Evolutionary conservation across 805 yeast genomes (phyloP).

Genomic region (Cyberlindnera euphorbiiphila): DNA sequence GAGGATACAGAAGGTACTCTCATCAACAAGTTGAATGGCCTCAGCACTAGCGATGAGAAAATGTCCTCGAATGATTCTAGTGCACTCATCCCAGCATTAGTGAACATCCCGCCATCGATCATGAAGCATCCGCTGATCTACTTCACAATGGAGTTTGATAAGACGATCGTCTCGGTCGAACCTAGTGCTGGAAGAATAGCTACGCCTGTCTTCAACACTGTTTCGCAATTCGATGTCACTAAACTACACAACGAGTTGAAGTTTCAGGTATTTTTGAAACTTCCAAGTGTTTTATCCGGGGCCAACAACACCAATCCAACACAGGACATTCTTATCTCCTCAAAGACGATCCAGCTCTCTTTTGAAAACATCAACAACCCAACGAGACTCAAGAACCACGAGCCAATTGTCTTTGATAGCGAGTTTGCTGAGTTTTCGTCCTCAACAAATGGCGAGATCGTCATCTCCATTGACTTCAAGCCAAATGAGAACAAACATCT

Average conservation of each 20-base stretch:
- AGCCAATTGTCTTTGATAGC: conserved; percentile 40
- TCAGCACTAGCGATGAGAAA: conserved; percentile 26
- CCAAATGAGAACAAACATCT: conserved; percentile 64
- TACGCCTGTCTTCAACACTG: conserved; percentile 80
- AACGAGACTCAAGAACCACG: conserved; percentile 64
- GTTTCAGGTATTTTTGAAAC: conserved; percentile 73
- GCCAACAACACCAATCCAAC: conserved; percentile 13
- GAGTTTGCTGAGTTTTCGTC: conserved; percentile 23
- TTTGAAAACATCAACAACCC: conserved; percentile 46
- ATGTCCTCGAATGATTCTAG: conserved; percentile 12
- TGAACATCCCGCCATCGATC: conserved; percentile 51
- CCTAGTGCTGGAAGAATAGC: conserved; percentile 80
- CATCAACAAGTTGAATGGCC: conserved; percentile 18
- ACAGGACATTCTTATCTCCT: conserved; percentile 75
- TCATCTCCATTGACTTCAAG: conserved; percentile 65
- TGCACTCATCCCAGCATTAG: conserved; percentile 45
- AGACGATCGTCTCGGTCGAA: conserved; percentile 84
- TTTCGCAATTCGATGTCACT: conserved; percentile 86
- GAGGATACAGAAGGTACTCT: conserved; percentile 24
- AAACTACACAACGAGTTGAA: conserved; percentile 57
- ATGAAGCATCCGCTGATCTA: conserved; percentile 68
- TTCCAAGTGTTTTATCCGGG: conserved; percentile 60
- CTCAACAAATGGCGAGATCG: conserved; percentile 43
- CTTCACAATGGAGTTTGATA: conserved; percentile 90
- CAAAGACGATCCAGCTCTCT: conserved; percentile 58